These are phyloP conservation scores for Coffea eugenioides DNA, from an alignment of 257 asterid species.

Conservation along the genomic window DNA sequence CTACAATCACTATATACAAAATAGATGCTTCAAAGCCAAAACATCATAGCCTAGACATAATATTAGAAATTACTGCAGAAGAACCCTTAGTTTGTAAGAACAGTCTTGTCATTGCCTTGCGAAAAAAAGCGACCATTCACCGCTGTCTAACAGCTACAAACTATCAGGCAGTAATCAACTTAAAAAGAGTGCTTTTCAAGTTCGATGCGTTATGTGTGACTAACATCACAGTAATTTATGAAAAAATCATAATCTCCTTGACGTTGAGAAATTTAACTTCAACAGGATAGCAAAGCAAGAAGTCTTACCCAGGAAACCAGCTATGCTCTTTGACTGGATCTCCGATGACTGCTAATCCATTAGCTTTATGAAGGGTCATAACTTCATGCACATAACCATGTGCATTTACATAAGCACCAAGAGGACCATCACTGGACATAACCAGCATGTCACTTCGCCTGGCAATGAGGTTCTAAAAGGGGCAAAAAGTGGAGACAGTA, in stretches of 20 bases:
- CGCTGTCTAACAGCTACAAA: neutral
- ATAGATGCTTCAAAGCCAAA: neutral
- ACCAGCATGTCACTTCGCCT: conserved; percentile 89
- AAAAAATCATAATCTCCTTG: conserved; percentile 5
- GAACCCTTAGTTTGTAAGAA: neutral
- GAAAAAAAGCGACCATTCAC: neutral
- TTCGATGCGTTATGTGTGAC: neutral
- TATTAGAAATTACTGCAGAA: neutral
- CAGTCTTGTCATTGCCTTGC: neutral
- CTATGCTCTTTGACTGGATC: conserved; percentile 70
- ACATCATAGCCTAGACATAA: neutral
- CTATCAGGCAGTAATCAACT: neutral
- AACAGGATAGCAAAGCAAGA: conserved; percentile 14
- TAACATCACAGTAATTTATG: neutral
- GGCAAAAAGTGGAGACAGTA: conserved; percentile 10
- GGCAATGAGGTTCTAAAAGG: conserved; percentile 61
- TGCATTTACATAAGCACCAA: conserved; percentile 86
- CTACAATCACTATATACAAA: neutral
- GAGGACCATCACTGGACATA: conserved; percentile 97
- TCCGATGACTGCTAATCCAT: conserved; percentile 67
- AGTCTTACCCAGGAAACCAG: conserved; percentile 96
- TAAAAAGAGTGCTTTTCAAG: neutral
- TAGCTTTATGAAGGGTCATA: conserved; percentile 67
- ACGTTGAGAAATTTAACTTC: conserved; percentile 6
- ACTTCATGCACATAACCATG: conserved; percentile 92